Base-by-base conservation (phyloP, 2,329 filamentous ascomycete species). In the Aspergillus pseudoglaucus region DNA sequence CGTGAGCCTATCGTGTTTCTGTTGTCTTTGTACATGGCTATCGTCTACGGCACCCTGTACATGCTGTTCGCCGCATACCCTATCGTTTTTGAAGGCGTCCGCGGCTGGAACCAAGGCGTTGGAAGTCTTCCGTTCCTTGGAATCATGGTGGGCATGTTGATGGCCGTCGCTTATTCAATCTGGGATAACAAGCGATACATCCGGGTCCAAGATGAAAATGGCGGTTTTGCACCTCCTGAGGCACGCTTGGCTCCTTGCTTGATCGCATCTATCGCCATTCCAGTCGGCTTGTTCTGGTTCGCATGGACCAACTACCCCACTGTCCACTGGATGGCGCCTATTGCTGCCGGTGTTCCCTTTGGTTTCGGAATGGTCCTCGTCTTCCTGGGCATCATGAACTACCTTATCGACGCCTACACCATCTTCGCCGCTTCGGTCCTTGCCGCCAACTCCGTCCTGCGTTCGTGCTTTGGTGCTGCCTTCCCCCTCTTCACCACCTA, bases 201-300 rank as follows among this genome's bases (percentile, higher is more conserved):
- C 20, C 59, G 59, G 47, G 65, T 75, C 22, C 66, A 71, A 10
- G 66, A 72, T 17, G 66, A 70, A 22, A 56, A 76, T 15, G 70
- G 68, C 2, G 83, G 82, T 4, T 78, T 81, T 49, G 80, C 80
- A 7, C 75, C 81, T n/a, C 81, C 82, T 0, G 80, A 83, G 65
- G 75, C 75, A 35, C 77, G 75, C 43, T 62, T 81, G 2, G 75
- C 76, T 2, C 72, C 76, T 5, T 71, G 68, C 40, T 73, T 78
- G 50, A 51, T 76, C 3, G 75, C 74, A 27, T 72, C 70, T 46
- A 66, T 79, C 18, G 63, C 67, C n/a, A 69, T 84, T 35, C 80
- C 81, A 0, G 61, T 80, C 38, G 75, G 77, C 14, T 67, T 82
- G 4, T 80, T 82, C 61, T 80, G 77, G 77, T 78, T 82, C 48